Conservation (phyloP, 176 grass and related monocot species). For the Zoysia pacifica region DNA sequence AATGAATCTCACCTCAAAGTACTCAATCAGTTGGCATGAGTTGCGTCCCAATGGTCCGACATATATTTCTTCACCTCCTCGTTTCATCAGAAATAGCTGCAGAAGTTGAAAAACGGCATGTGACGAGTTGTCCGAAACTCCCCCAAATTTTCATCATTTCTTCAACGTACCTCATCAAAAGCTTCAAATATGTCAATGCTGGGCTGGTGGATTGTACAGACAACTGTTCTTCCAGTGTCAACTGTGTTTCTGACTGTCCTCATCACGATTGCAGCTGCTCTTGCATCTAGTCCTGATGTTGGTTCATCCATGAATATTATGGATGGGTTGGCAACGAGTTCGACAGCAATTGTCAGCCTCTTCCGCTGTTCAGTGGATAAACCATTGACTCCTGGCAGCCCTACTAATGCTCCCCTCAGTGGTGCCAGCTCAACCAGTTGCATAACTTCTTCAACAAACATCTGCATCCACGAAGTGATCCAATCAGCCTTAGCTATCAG, state of each 20-base stretch:
- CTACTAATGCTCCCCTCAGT: constrained; percentile 76
- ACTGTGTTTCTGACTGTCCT: constrained; percentile 88
- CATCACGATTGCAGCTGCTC: constrained; percentile 94
- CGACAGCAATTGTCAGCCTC: constrained; percentile 91
- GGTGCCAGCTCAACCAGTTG: constrained; percentile 78
- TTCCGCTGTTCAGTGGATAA: constrained; percentile 90
- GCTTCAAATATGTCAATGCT: constrained; percentile 98
- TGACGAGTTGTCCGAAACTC: constrained; percentile 15
- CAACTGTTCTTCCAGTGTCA: constrained; percentile 88
- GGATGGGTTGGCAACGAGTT: constrained; percentile 88
- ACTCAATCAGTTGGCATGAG: constrained; percentile 74
- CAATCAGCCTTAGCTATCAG: background rate
- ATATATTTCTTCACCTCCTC: constrained; percentile 90
- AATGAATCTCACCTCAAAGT: constrained; percentile 76
- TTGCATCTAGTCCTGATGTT: constrained; percentile 86
- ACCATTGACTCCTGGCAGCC: constrained; percentile 88
- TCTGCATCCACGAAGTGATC: constrained; percentile 48
- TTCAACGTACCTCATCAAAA: constrained; percentile 71
- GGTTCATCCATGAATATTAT: constrained; percentile 99
- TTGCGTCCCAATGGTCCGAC: constrained; percentile 77
- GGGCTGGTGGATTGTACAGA: constrained; percentile 92
- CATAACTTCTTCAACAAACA: constrained; percentile 94
- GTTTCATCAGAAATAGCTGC: constrained; percentile 96
- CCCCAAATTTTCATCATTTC: constrained; percentile 15
- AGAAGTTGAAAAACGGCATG: constrained; percentile 38